A percentile compares a stretch with the other conserved stretches of the same genome.
phyloP scores from a whole-genome alignment of 2,329 filamentous ascomycete genomes.

The Botryotinia globosa region DNA sequence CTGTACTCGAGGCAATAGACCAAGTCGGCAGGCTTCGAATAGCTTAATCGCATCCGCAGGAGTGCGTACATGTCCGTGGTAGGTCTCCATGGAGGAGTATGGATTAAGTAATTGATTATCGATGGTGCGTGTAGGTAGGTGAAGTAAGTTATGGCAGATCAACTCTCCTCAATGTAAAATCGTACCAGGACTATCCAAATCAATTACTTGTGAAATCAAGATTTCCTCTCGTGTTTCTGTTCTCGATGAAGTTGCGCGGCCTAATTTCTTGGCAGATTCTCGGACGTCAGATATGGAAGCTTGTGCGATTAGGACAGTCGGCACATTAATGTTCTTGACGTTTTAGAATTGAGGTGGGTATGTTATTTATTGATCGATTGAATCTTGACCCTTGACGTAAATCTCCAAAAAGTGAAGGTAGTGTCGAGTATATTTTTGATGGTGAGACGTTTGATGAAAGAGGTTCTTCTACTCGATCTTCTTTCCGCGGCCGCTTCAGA shows the following conservation, averaged over 20 bases:
- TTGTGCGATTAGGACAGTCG: constrained; percentile 2
- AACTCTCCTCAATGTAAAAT: not conserved
- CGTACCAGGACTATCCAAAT: not conserved
- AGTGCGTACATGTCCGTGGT: constrained; percentile 91
- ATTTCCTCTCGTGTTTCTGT: not conserved
- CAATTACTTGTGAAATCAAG: not conserved
- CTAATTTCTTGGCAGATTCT: constrained; percentile 15
- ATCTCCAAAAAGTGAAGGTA: not conserved
- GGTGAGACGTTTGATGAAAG: constrained; percentile 30
- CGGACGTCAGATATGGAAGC: constrained; percentile 12
- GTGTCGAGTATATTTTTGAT: not conserved
- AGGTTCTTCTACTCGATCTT: constrained; percentile 23
- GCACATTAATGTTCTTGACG: constrained; percentile 5
- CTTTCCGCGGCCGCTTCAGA: constrained; percentile 34
- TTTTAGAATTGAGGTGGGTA: constrained; percentile 3
- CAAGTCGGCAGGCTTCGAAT: constrained; percentile 94
- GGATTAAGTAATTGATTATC: constrained; percentile 20
- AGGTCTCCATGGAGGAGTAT: constrained; percentile 78
- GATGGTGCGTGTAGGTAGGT: not conserved
- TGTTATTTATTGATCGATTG: not conserved
- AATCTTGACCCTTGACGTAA: not conserved
- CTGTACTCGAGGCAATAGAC: constrained; percentile 86
- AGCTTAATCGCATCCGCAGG: constrained; percentile 95
- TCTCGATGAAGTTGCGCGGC: constrained; percentile 11
- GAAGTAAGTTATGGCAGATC: not conserved